Percentiles rank a stretch among this genome's conserved stretches.
These are phyloP conservation scores for Talaromyces sp. DNA, from an alignment of 2,329 filamentous ascomycete genomes.

Conservation along the genomic window DNA sequence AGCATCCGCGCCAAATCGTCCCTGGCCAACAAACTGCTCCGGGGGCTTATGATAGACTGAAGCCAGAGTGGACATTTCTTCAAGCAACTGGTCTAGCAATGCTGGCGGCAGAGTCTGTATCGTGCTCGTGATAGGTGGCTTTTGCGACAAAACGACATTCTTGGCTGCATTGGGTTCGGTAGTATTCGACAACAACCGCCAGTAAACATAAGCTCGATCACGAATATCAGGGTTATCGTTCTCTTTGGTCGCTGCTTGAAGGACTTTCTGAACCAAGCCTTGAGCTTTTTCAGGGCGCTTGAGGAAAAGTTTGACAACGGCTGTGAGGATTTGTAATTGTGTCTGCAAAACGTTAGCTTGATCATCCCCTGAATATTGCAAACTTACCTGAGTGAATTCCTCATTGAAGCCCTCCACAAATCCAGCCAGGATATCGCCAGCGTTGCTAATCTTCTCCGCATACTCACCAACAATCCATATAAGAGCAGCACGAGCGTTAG, in stretches of 20 bases:
- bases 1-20: conserved; percentile 86
- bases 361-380: neutral
- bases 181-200: conserved; percentile 77
- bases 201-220: conserved; percentile 96
- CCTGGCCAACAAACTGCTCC: conserved; percentile 95
- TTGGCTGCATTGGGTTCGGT: conserved; percentile 89
- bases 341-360: conserved; percentile 55
- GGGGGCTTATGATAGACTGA: conserved; percentile 98
- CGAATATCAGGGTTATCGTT: conserved; percentile 98
- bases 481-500: conserved; percentile 80
- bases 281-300: conserved; percentile 95
- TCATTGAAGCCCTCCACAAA: conserved; percentile 95
- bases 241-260: conserved; percentile 87
- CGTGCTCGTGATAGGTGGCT: conserved; percentile 89
- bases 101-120: conserved; percentile 82
- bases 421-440: conserved; percentile 84
- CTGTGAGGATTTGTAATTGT: conserved; percentile 96
- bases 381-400: conserved; percentile 82
- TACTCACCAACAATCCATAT: conserved; percentile 99
- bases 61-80: conserved; percentile 87
- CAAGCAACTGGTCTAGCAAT: conserved; percentile 83
- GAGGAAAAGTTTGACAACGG: conserved; percentile 94
- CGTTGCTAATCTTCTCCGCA: conserved; percentile 98
- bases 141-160: conserved; percentile 88
- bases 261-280: conserved; percentile 85